Evolutionary conservation across 345 rosid genomes (phyloP), one percentile per base, ranked within the genome.

Genomic region (Eutrema japonicum): DNA sequence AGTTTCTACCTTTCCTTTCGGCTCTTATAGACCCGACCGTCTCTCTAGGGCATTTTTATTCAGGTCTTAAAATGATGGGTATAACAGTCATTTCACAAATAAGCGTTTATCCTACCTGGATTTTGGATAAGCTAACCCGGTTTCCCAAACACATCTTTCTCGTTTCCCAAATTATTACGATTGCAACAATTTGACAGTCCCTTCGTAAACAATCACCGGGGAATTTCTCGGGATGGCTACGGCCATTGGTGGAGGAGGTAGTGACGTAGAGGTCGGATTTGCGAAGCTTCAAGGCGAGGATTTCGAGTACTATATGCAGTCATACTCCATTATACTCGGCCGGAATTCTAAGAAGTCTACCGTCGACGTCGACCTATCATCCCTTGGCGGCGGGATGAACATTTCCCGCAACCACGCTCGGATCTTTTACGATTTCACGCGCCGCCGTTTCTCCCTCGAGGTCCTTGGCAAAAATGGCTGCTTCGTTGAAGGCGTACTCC

Each of bases 391-490:
- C 12, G 98, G 96, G 36, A 94, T 94, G 97, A 94, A 91, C 86
- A 94, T 94, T 64, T 94, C 96, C 12, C 95, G 97, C 55, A 85
- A 91, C 76, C 96, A 94, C 51, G 95, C 98, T 12, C 92, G 98
- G 80, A 88, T 94, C 61, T 91, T 89, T 75, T 91, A 91, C 80
- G 96, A 94, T 74, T 94, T 94, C 83, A 77, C 98, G n/a, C 89
- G 97, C 64, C 97, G 97, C 22, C 97, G 96, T 13, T 94, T 94
- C 63, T 96, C 98, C 0, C 96, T 94, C 4, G 97, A 94, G 82
- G 98, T 94, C 43, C 88, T 94, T n/a, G 98, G 98, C 12, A 94
- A 94, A 78, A 94, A 94, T 63, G 98, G 98, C 13, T 94, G 98
- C 72, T 82, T 89, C 59, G 97, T 94, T 57, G 98, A 94, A 80